These are phyloP conservation scores for Tuber brumale DNA, from an alignment of 495 filamentous ascomycete genomes.

Conservation along the genomic window DNA sequence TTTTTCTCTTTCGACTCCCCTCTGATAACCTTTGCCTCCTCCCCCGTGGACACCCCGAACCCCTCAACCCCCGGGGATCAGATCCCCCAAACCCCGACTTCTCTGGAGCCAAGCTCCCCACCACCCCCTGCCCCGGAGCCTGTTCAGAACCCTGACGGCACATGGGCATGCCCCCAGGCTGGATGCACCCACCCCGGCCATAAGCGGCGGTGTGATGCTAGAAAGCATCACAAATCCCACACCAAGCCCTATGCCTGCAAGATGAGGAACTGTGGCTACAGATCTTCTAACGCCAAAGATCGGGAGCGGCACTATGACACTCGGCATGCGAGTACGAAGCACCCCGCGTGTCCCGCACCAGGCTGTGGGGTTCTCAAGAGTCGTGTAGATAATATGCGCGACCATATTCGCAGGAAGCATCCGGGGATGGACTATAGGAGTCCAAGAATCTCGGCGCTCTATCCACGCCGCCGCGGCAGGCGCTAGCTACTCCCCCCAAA, in stretches of 20 bases:
- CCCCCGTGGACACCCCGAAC: background rate
- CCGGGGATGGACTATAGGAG: background rate
- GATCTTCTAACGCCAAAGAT: conserved; percentile 20
- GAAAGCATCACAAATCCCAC: conserved; percentile 29
- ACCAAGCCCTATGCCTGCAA: conserved; percentile 15
- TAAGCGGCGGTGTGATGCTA: background rate
- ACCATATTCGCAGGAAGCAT: background rate
- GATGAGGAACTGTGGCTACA: background rate
- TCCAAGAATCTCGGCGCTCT: background rate
- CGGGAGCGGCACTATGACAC: conserved; percentile 24
- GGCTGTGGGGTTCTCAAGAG: background rate
- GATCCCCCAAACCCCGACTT: background rate
- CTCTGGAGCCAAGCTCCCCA: background rate
- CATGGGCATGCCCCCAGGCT: background rate
- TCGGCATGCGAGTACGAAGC: conserved; percentile 9
- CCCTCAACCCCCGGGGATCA: background rate
- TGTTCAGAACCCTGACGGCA: background rate
- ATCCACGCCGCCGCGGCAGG: background rate
- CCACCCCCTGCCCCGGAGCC: background rate
- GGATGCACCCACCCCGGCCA: background rate
- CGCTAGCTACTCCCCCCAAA: background rate
- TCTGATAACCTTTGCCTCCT: fast-evolving
- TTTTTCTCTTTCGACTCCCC: background rate
- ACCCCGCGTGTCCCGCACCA: background rate
- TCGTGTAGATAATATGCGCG: background rate